Evolutionary conservation across 371 early-diverging fungal genomes (phyloP).

Genomic region (Choanephora cucurbitarum): DNA sequence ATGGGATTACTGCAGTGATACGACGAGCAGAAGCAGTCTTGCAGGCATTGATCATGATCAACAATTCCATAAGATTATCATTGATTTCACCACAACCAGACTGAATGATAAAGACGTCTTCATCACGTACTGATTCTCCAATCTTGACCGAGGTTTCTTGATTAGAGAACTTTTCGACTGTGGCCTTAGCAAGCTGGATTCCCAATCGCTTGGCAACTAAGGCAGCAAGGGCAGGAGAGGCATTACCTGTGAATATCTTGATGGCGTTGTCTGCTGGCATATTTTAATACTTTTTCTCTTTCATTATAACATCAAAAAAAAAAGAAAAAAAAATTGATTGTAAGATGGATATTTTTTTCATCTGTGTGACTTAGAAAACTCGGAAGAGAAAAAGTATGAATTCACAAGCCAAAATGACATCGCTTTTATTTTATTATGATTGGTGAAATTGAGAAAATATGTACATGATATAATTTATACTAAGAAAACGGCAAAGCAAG

Average conservation of each 20-base stretch:
- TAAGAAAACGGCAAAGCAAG: not conserved
- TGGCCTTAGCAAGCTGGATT: constrained; percentile 86
- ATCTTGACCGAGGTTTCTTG: constrained; percentile 96
- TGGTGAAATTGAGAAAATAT: too few relatives aligned
- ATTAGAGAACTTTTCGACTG: constrained; percentile 94
- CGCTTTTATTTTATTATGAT: too few relatives aligned
- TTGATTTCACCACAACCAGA: constrained; percentile 91
- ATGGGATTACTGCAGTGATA: constrained; percentile 97
- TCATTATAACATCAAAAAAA: too few relatives aligned
- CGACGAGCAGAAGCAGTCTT: constrained; percentile 93
- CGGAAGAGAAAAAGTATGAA: too few relatives aligned
- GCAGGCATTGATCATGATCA: constrained; percentile 96
- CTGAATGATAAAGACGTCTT: constrained; percentile 91
- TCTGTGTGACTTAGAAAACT: too few relatives aligned
- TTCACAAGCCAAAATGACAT: too few relatives aligned
- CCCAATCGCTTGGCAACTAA: constrained; percentile 89
- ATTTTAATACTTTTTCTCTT: too few relatives aligned
- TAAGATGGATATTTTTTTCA: too few relatives aligned
- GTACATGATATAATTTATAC: too few relatives aligned
- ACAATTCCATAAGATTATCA: constrained; percentile 94
- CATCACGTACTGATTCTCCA: constrained; percentile 95
- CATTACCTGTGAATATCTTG: constrained; percentile 97
- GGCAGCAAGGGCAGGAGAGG: constrained; percentile 90
- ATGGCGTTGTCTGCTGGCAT: constrained; percentile 51
- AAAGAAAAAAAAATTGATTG: too few relatives aligned